phyloP scores from a whole-genome alignment of 202 grass and related monocot genomes.

The Setaria viridis region DNA sequence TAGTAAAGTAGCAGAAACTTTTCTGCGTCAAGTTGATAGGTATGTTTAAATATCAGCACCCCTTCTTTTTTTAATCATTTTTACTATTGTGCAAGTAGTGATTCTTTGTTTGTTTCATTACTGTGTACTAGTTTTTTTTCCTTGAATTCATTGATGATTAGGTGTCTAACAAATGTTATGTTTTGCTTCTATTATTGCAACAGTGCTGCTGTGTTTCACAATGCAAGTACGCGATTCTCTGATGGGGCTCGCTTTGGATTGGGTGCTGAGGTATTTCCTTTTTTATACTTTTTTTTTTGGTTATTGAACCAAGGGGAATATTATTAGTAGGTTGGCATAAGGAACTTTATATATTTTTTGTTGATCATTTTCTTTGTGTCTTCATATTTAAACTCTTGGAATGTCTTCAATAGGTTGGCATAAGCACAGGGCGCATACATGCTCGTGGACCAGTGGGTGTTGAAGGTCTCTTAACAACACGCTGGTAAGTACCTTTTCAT shows the following conservation, averaged over 20 bases:
- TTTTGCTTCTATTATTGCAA: slow-evolving; percentile 34
- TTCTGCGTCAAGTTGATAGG: slow-evolving; percentile 92
- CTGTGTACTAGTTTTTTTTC: not conserved
- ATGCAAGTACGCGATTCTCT: slow-evolving; percentile 93
- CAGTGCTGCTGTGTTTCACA: slow-evolving; percentile 94
- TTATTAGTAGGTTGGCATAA: slow-evolving; percentile 14
- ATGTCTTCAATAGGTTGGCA: slow-evolving; percentile 83
- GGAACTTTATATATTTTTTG: slow-evolving; percentile 14
- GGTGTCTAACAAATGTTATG: slow-evolving; percentile 26
- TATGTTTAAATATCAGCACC: slow-evolving; percentile 35
- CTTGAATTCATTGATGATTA: slow-evolving; percentile 26
- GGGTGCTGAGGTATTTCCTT: slow-evolving; percentile 80
- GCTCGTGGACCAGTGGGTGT: slow-evolving; percentile 98
- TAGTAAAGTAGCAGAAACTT: slow-evolving; percentile 67
- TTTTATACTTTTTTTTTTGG: not conserved
- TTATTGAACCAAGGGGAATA: not conserved
- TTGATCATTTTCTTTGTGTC: not conserved
- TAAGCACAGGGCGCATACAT: slow-evolving; percentile 99
- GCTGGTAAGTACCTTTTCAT: slow-evolving; percentile 68
- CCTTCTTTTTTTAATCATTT: slow-evolving; percentile 3
- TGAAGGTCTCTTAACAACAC: slow-evolving; percentile 89
- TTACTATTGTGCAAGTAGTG: slow-evolving; percentile 17
- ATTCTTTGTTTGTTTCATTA: slow-evolving; percentile 16
- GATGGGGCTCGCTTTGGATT: slow-evolving; percentile 97
- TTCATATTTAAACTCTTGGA: slow-evolving; percentile 34